Percentiles rank a stretch among this genome's conserved stretches.
These are phyloP conservation scores for Massariosphaeria phaeospora DNA, from an alignment of 495 filamentous ascomycete species.

Conservation along the genomic window DNA sequence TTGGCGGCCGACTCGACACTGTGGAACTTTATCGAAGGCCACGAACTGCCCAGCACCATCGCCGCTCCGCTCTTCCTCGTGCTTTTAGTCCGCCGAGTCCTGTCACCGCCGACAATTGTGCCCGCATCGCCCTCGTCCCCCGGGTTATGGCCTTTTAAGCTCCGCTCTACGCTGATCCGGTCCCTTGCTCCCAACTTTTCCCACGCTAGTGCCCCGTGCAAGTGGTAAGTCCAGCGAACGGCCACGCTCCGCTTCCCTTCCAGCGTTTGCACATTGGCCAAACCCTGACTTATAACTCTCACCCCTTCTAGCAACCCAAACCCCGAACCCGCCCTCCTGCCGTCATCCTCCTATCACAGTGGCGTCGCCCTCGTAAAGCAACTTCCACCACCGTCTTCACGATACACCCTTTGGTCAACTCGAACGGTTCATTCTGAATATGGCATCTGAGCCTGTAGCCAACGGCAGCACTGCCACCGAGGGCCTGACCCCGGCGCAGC, in stretches of 20 bases:
- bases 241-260: not conserved
- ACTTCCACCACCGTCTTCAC: conserved; percentile 9
- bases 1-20: too few species aligned
- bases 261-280: not conserved
- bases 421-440: conserved; percentile 36
- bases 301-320: not conserved
- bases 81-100: not conserved
- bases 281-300: not conserved
- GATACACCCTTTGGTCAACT: conserved; percentile 25
- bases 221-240: not conserved
- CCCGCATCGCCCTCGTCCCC: not conserved
- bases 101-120: not conserved
- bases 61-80: too few species aligned
- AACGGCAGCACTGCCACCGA: conserved; percentile 26
- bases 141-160: conserved; percentile 6
- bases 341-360: not conserved
- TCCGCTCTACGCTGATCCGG: not conserved
- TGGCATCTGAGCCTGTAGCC: conserved; percentile 47
- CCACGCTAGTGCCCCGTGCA: not conserved
- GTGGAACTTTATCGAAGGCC: too few species aligned
- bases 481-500: conserved; percentile 56
- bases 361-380: conserved; percentile 4
- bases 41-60: too few species aligned
- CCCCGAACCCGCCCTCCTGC: not conserved
- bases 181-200: not conserved